Conservation (phyloP, 345 rosid genomes). For the Trapa bicornis region DNA sequence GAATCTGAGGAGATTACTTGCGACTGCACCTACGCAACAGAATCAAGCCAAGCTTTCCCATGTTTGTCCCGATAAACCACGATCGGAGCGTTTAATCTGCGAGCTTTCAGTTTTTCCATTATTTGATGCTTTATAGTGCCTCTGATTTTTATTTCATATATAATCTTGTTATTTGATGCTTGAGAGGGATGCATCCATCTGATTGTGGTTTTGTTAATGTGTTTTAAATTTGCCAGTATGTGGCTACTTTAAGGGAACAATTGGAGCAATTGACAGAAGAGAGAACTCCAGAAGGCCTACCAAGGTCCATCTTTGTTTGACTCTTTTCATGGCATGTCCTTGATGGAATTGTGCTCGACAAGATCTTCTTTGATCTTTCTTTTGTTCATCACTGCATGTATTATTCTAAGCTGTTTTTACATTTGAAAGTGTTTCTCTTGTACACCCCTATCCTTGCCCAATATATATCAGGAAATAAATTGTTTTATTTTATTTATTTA, state of each 20-base stretch:
- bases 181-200: neutral
- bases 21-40: slow-evolving; percentile 60
- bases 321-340: neutral
- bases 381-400: neutral
- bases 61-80: slow-evolving; percentile 18
- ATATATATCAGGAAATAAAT: neutral
- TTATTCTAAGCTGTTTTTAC: neutral
- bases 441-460: neutral
- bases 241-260: slow-evolving; percentile 66
- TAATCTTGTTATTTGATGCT: neutral
- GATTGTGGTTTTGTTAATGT: slow-evolving; percentile 1
- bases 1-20: slow-evolving; percentile 60
- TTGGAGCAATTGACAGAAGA: slow-evolving; percentile 66
- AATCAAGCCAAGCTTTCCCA: slow-evolving; percentile 72
- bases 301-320: slow-evolving; percentile 32
- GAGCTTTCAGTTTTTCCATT: neutral
- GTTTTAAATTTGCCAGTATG: slow-evolving; percentile 36
- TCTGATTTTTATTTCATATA: neutral
- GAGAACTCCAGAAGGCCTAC: slow-evolving; percentile 61
- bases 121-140: neutral
- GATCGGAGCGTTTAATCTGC: neutral
- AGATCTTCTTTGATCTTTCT: neutral
- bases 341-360: neutral
- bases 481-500: neutral
- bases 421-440: neutral